Evolutionary conservation across 2,329 filamentous ascomycete genomes (phyloP), one percentile per base, ranked within the genome.

Genomic region (Sclerotinia minor): DNA sequence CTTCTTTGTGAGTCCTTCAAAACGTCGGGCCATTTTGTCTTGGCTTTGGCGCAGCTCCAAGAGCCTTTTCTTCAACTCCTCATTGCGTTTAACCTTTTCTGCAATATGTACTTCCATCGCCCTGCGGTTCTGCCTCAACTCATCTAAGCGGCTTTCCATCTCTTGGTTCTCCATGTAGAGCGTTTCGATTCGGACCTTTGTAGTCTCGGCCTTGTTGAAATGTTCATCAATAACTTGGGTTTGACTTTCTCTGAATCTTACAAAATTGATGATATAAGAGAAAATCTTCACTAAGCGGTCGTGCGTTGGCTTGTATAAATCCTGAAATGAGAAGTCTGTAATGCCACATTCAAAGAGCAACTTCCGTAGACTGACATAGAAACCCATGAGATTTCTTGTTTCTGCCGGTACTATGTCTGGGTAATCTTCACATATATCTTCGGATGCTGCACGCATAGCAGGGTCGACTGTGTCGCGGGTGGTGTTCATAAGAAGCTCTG

Each of bases 191-290:
- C 91, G 88, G 64, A 89, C 83, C 80, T 97, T 97, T 1, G 91
- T 94, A 69, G 86, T 87, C 79, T 97, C 92, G 17, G 91, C 87
- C 75, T 92, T 94, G 82, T 97, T 95, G 81, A 95, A 95, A 80
- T 98, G 91, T 78, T 96, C 88, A 77, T 97, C 94, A 71, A 98
- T 97, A 41, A 95, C 88, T 50, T 83, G 83, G 1, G 93, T 96
- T 79, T 98, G 94, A 70, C 90, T 93, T 81, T 97, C 94, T 74
- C 95, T 91, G 81, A 98, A 99, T 65, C 95, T 89, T 73, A 98
- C 94, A 79, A 99, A 99, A 80, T 99, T 99, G 83, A 99, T 99
- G 71, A 98, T 87, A 79, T 97, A 97, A 72, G 92, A 96, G 78
- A 99, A 95, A 76, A 98, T 96, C 81, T 95, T 96, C 76, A 94